Evolutionary conservation across 1,284 basidiomycete genomes (phyloP), one percentile per base, ranked within the genome.

Genomic region (Takashimella tepidaria): DNA sequence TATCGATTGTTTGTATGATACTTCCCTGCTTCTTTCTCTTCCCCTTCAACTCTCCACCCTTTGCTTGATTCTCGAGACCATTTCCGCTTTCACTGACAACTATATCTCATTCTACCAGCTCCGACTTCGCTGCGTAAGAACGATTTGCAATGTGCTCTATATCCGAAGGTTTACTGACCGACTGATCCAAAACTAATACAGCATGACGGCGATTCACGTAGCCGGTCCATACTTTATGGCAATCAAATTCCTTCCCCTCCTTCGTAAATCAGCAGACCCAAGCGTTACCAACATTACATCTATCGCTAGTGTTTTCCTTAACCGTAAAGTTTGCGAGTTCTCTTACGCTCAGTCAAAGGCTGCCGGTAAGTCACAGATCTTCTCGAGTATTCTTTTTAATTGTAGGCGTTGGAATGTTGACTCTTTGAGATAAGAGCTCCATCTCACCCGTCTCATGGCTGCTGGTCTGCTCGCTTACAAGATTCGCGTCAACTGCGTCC

Each of bases 261-360:
- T 68, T 49, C 50, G 60, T 44, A 63, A 64, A 27, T 59, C 64
- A 8, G n/a, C 53, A 20, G 60, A 63, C 45, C 61, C 66, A 1
- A 54, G 49, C 37, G 45, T 68, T 41, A 49, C 49, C 62, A 67
- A 67, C 49, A 68, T 68, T 50, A 64, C 64, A 12, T 67, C 64
- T 6, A 49, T 68, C 25, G 66, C 58, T 1, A 42, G 63, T 0
- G 46, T 55, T 41, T 66, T 66, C 59, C 49, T 67, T 45, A 64
- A 65, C 50, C 57, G 60, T 60, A 62, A 43, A 47, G 56, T 56
- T 8, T 65, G 64, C 59, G 64, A 66, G 44, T 65, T 57, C 55
- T 62, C 64, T 6, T 68, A 68, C 50, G 67, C 57, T 46, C 60
- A 63, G 43, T 65, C 64, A 49, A 68, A 68, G 42, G 67, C 67